These are phyloP conservation scores for Pythium sukuiense DNA, from an alignment of 352 stramenopile genomes.

Conservation along the genomic window DNA sequence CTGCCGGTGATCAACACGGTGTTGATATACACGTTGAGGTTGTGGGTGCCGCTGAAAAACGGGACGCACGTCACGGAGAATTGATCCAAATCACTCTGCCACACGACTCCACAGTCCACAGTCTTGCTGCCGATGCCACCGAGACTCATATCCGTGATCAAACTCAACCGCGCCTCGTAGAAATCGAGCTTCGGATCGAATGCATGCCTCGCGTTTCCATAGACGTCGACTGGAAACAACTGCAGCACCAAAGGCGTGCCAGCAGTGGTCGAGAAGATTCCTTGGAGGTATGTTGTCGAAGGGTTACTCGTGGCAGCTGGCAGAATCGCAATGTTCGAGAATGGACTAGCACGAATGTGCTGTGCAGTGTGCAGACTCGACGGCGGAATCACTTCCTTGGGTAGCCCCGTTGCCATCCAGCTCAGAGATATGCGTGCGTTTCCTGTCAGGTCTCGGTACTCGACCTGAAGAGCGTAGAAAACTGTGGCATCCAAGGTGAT, in stretches of 20 bases:
- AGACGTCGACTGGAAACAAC: slow-evolving; percentile 44
- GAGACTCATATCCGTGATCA: slow-evolving; percentile 47
- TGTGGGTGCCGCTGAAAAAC: slow-evolving; percentile 56
- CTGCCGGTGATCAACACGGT: slow-evolving; percentile 35
- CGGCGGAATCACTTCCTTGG: slow-evolving; percentile 48
- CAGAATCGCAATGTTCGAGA: slow-evolving; percentile 41
- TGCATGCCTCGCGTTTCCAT: slow-evolving; percentile 40
- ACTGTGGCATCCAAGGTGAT: slow-evolving; percentile 37
- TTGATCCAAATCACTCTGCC: not conserved
- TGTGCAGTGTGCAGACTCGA: slow-evolving; percentile 44
- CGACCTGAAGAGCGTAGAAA: slow-evolving; percentile 54
- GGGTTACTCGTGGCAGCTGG: slow-evolving; percentile 31
- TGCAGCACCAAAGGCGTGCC: slow-evolving; percentile 37
- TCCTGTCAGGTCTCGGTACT: slow-evolving; percentile 54
- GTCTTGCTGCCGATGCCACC: slow-evolving; percentile 45
- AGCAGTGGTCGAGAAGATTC: slow-evolving; percentile 31
- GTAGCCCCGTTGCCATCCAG: slow-evolving; percentile 38
- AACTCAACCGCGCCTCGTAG: slow-evolving; percentile 39
- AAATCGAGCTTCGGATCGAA: slow-evolving; percentile 29
- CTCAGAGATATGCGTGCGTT: slow-evolving; percentile 44
- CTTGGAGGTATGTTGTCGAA: slow-evolving; percentile 31
- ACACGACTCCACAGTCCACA: slow-evolving; percentile 19
- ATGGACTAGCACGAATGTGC: slow-evolving; percentile 55
- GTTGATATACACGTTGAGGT: slow-evolving; percentile 49
- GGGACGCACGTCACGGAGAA: slow-evolving; percentile 32